Base-by-base conservation (phyloP, 1,284 basidiomycete genomes). In the Sutorius eximius region DNA sequence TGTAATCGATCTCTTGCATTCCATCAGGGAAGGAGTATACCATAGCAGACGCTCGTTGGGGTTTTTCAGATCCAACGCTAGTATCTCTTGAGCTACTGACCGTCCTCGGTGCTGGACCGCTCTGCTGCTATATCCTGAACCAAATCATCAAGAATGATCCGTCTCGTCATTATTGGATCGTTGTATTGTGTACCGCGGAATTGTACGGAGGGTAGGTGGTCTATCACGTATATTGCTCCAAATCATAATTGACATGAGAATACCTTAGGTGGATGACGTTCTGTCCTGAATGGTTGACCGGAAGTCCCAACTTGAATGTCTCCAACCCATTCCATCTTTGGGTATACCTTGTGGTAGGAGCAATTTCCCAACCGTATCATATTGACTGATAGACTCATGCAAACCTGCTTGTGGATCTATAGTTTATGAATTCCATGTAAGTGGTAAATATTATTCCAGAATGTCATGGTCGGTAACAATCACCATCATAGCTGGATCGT, bases 11-110 rank as follows among this genome's bases (percentile, higher is more conserved):
- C 13, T 27, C 20, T 30, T 30, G 27, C 41, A 38, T 27, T 16
- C 12, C n/a, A 2, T 29, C 53, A 82, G 81, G 80, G 81, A 77
- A 72, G 52, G 83, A 84, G 55, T 93, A 93, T 62, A 82, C 86
- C n/a, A 76, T 77, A 8, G 91, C 90, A 11, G 91, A 93, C 65
- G 80, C 81, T 55, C 82, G 90, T 45, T 93, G 91, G 91, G 91
- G 88, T 15, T 69, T 79, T 30, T 77, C 89, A 0, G 90, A 93
- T 61, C 81, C 88, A 1, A 89, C 86, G 0, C 79, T 93, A 45
- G 89, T 93, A 41, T 86, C 89, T 7, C 81, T 93, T 41, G 91
- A 93, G 69, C 70, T 93, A 48, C 75, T 93, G 59, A 93, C 91
- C 6, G 91, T 93, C 12, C 75, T 92, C 29, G 89, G 87, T 27